Base-by-base conservation (phyloP, 164 flowering plant genomes). In the Pachysandra terminalis region DNA sequence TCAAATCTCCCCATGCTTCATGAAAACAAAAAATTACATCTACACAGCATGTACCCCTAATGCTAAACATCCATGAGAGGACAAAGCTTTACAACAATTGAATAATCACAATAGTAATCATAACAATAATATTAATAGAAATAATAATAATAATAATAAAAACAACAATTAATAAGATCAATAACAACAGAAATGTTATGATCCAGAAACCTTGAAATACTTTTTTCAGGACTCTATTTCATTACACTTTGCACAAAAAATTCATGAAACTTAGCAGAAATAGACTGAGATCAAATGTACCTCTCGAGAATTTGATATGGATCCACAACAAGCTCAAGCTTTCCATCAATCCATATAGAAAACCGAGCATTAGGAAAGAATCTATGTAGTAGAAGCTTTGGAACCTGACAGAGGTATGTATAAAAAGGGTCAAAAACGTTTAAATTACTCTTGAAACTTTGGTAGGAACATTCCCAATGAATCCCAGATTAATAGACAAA, bases 281-380 rank as follows among this genome's bases (percentile, higher is more conserved):
- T 1, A 32, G n/a, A 48, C 28, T 2, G 10, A 45, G 10, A 61
- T 19, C 59, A 59, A 65, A 24, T 8, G 8, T 82, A 91, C 98
- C 99, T 89, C 78, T 95, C 99, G 68, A 95, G 87, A 78, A 95
- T 68, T 83, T 89, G 96, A 77, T 85, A 92, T n/a, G 99, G 99
- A 77, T 95, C 99, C 67, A 81, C 88, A 23, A 92, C 88, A 74
- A 95, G 97, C 78, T 89, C 77, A 73, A 95, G 97, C 81, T 95
- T 95, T 62, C 91, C 99, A 81, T 95, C 99, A 74, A 95, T 86
- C 99, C 99, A 95, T 73, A 95, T 62, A 23, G 99, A 95, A 73
- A 75, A 92, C 12, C 87, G 77, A 13, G 82, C 86, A 74, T 88
- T 86, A 16, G 94, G 94, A 67, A 95, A 92, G 60, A 95, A 70